These are phyloP conservation scores for Pholiota conissans DNA, from an alignment of 768 basidiomycete species.

Conservation along the genomic window DNA sequence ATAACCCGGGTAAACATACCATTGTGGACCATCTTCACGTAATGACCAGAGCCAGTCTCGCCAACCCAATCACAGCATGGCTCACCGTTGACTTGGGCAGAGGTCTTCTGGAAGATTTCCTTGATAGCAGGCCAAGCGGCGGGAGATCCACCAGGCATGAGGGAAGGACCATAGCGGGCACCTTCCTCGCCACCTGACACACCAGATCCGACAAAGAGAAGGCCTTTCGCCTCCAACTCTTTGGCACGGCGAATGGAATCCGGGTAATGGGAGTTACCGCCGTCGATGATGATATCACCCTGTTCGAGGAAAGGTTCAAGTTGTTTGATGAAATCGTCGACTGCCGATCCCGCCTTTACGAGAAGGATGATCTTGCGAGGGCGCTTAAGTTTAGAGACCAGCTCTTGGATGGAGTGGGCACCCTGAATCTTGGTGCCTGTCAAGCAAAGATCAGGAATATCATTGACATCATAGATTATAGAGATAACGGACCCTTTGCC, in stretches of 20 bases:
- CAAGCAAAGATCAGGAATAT: slow-evolving; percentile 11
- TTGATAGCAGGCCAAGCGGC: slow-evolving; percentile 97
- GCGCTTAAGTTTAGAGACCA: slow-evolving; percentile 87
- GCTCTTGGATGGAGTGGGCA: slow-evolving; percentile 91
- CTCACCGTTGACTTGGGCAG: slow-evolving; percentile 91
- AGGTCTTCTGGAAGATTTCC: slow-evolving; percentile 97
- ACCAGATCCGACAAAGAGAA: slow-evolving; percentile 97
- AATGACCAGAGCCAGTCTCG: slow-evolving; percentile 92
- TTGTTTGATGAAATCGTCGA: slow-evolving; percentile 92
- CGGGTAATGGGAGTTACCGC: slow-evolving; percentile 99
- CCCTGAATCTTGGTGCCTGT: slow-evolving; percentile 94
- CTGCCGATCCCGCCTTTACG: slow-evolving; percentile 96
- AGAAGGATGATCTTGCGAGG: slow-evolving; percentile 98
- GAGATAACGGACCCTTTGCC: slow-evolving; percentile 79
- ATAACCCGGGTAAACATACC: slow-evolving; percentile 42
- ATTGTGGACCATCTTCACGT: slow-evolving; percentile 99
- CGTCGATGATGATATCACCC: slow-evolving; percentile 99
- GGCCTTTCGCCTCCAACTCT: slow-evolving; percentile 91
- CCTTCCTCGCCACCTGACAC: slow-evolving; percentile 99
- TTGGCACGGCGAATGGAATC: slow-evolving; percentile 94
- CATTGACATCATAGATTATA: slow-evolving; percentile 16
- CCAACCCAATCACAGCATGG: slow-evolving; percentile 99
- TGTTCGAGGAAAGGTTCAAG: slow-evolving; percentile 87
- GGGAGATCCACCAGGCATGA: slow-evolving; percentile 97
- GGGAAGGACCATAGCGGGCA: slow-evolving; percentile 93